Base-by-base conservation (phyloP, 1,284 basidiomycete genomes). In the Apiotrichum mycotoxinovorans region DNA sequence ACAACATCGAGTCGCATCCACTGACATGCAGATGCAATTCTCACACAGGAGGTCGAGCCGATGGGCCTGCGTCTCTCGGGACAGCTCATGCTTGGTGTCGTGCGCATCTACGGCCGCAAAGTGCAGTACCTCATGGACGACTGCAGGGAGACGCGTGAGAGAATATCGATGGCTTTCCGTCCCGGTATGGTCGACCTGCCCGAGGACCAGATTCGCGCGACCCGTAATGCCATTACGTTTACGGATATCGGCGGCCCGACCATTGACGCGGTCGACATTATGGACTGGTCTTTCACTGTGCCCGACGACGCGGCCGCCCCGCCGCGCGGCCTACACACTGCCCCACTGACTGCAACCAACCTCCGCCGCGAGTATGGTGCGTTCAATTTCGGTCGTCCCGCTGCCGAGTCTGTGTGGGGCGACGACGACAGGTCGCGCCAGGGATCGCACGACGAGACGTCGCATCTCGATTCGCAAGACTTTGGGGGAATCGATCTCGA, bases 71-170 rank as follows among this genome's bases (percentile, higher is more conserved):
- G 95, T 56, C 80, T 98, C 20, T 96, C 91, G 38, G 95, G 95
- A 10, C 95, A 98, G 70, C 83, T 98, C 46, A 83, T 98, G 58
- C 84, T 98, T 40, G 95, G 95, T 69, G 93, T 98, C 54, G 92
- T 94, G 50, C 85, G 96, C 58, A 98, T 98, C 71, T 98, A 98
- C 78, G 94, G 92, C 68, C 84, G 95, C 49, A 97, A 98, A 77
- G 91, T 93, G 23, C 96, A 97, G 72, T 98, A 98, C 78, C 83
- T 98, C 2, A 80, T 97, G 64, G 95, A 98, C 70, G 95, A 98
- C 75, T 98, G 94, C 74, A 95, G 95, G 68, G 96, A 98, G 74
- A 92, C 94, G 0, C 79, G 98, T 56, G 79, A 94, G 52, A 93
- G 94, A 75, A 95, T 98, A 59, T 95, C 95, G 74, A 89, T 96